Evolutionary conservation across 768 basidiomycete genomes (phyloP), one percentile per base, ranked within the genome.

Genomic region (Suillus subalutaceus): DNA sequence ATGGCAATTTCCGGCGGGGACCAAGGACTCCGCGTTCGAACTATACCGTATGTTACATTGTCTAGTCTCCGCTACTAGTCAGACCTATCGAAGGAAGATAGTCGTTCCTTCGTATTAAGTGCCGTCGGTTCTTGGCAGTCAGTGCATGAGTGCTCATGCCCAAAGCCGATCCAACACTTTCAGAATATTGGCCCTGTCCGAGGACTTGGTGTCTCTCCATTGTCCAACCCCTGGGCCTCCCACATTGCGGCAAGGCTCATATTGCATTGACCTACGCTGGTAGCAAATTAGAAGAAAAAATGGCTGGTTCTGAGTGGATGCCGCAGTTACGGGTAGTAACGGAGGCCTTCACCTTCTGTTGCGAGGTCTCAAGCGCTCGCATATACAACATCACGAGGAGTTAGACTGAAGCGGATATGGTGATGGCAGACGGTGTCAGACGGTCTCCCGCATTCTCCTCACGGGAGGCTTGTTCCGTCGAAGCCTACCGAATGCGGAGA

Each of bases 401-500:
- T 26, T 15, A 23, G 57, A 40, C 23, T 18, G 23, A 15, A 40
- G 23, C 58, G 40, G 41, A 60, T 30, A 18, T 60, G 59, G 59
- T 13, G 26, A 60, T 43, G 26, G 26, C 41, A 30, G 23, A 26
- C 18, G 18, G 59, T 60, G 37, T 23, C 59, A 60, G 32, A 41
- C 58, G 58, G 58, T 40, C 23, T 59, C 40, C 58, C 58, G 58
- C 40, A 30, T 59, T 18, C 26, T 26, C 58, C 40, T 59, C 26
- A 16, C 23, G 58, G 35, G 58, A 59, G 37, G 38, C 6, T 23
- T 57, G 37, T 37, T 57, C 56, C 35, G 53, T 56, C n/a, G 40
- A 60, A 43, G 59, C 59, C 4, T 32, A 60, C 59, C 41, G 59
- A 43, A 60, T 60, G 59, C 59, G 59, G 59, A 60, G 59, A 43